Base-by-base conservation (phyloP, 306 rosid genomes). In the Gastrolobium villosum region DNA sequence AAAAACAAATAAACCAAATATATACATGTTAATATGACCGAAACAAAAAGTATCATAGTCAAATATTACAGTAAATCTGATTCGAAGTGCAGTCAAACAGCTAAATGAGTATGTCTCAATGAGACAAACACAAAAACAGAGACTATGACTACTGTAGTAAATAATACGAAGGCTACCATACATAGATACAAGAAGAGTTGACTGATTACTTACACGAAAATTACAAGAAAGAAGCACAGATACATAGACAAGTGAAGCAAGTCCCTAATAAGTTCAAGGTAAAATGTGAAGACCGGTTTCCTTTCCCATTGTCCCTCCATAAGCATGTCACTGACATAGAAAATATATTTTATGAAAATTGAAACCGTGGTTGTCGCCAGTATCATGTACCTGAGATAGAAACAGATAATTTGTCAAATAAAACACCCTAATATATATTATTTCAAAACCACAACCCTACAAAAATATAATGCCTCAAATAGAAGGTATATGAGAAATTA, bases 281-380 rank as follows among this genome's bases (percentile, higher is more conserved):
- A 96, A 82, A 96, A 96, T 8, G 99, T 96, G 87, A 90, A 96
- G 84, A 96, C 93, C 31, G 96, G 98, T 83, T 93, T 96, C 82
- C 34, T 93, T 88, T 96, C 99, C 99, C 99, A 96, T 56, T 96
- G 99, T 78, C 97, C 98, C 76, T 96, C 99, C 99, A 93, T 96
- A 75, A 96, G 94, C 88, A 90, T 87, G 86, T 96, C 99, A 61
- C 82, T 87, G 39, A 96, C 97, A 74, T 93, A 96, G 92, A 96
- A 96, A 78, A 93, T 75, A 67, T 93, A 96, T 85, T 96, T 96
- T 28, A 93, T 92, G 76, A 96, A 93, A 41, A 90, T 91, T 32
- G 99, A 87, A 69, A 96, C 93, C 3, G 90, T 92, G 35, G 99
- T 96, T 44, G 99, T 96, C 5, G 99, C 98, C 72, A 96, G 86